phyloP scores from a whole-genome alignment of 192 early-diverging fungal genomes.

The Podila epigama region DNA sequence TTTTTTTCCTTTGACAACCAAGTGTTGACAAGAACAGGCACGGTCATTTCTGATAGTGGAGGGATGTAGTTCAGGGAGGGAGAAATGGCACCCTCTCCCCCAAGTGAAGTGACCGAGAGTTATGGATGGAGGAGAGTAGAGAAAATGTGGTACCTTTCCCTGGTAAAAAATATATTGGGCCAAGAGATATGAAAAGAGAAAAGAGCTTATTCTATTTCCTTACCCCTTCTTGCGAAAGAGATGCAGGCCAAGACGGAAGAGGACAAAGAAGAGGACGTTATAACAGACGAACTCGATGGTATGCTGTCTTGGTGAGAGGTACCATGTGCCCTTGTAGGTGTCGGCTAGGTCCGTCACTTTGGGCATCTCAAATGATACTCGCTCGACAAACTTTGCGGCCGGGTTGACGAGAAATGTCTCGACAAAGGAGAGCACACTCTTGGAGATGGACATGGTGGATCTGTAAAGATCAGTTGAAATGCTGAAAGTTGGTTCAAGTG shows the following conservation, averaged over 20 bases:
- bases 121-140: too few relatives aligned
- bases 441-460: constrained; percentile 19
- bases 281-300: constrained; percentile 51
- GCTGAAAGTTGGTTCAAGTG: not conserved
- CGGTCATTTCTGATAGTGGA: too few relatives aligned
- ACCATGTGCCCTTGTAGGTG: constrained; percentile 50
- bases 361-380: constrained; percentile 37
- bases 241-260: constrained; percentile 26
- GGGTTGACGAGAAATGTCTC: constrained; percentile 31
- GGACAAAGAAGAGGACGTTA: constrained; percentile 42
- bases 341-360: constrained; percentile 41
- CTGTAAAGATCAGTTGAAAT: not conserved
- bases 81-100: too few relatives aligned
- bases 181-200: not conserved
- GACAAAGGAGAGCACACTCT: constrained; percentile 18
- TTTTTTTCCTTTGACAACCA: too few relatives aligned
- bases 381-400: constrained; percentile 38
- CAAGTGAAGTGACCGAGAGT: too few relatives aligned
- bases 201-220: too few relatives aligned
- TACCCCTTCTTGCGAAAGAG: constrained; percentile 49
- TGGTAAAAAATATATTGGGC: not conserved
- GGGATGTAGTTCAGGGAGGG: too few relatives aligned
- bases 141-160: too few relatives aligned
- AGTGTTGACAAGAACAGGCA: too few relatives aligned
- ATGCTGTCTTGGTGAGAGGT: constrained; percentile 43